These are phyloP conservation scores for Vicia faba DNA, from an alignment of 306 rosid species.

Conservation along the genomic window DNA sequence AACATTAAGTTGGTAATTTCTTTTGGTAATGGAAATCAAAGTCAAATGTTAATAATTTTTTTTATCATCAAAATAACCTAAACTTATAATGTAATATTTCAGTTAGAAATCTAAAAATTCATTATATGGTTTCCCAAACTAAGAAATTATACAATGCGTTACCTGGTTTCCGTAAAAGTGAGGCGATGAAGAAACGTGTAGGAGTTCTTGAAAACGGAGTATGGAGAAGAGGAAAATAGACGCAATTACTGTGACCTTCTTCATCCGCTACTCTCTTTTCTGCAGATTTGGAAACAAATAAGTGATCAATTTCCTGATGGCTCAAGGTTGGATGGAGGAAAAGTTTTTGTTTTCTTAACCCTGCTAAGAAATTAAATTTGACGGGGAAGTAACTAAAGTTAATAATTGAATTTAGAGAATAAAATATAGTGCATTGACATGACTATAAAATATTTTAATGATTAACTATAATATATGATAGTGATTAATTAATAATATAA, in stretches of 20 bases:
- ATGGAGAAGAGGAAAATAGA: constrained; percentile 40
- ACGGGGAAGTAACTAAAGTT: too few relatives aligned
- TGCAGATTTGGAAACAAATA: too few relatives aligned
- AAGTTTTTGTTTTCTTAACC: too few relatives aligned
- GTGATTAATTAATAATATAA: too few relatives aligned
- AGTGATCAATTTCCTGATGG: too few relatives aligned
- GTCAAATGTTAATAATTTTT: constrained; percentile 13
- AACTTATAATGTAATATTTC: neutral
- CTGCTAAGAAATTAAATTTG: too few relatives aligned
- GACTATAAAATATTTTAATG: too few relatives aligned
- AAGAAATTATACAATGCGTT: neutral
- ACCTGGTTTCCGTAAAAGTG: constrained; percentile 45
- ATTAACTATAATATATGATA: too few relatives aligned
- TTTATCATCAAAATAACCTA: neutral
- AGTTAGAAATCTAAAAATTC: constrained; percentile 24
- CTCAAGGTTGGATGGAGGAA: too few relatives aligned
- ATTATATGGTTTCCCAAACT: neutral
- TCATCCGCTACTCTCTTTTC: constrained; percentile 42
- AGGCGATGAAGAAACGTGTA: constrained; percentile 48
- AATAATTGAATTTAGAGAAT: too few relatives aligned
- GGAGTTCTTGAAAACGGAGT: constrained; percentile 35
- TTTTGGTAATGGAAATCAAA: constrained; percentile 12
- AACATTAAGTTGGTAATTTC: too few relatives aligned
- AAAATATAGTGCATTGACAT: too few relatives aligned
- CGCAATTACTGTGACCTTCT: constrained; percentile 33